Percentiles rank a stretch among this genome's conserved stretches.
These are phyloP conservation scores for Ceratopteris richardii DNA, from an alignment of 75 land plant genomes.

Conservation along the genomic window DNA sequence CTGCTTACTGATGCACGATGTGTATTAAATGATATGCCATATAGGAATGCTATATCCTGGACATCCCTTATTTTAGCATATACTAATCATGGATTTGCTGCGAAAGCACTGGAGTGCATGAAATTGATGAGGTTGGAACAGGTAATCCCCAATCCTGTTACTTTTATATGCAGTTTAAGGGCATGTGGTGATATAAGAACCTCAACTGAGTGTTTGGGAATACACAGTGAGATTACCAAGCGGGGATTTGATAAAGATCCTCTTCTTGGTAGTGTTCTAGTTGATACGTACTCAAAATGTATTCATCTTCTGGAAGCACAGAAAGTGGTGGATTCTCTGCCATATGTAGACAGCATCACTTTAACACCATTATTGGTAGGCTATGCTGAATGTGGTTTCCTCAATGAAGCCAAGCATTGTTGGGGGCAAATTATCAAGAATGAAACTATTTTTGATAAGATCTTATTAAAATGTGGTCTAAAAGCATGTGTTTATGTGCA, in stretches of 20 bases:
- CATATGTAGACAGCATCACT: slow-evolving; percentile 16
- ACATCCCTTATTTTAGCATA: slow-evolving; percentile 14
- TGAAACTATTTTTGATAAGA: slow-evolving; percentile 14
- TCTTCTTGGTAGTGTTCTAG: slow-evolving; percentile 28
- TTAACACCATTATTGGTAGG: slow-evolving; percentile 40
- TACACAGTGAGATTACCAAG: slow-evolving; percentile 31
- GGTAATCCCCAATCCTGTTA: slow-evolving; percentile 12
- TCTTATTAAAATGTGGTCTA: slow-evolving; percentile 23
- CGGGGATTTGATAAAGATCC: slow-evolving; percentile 31
- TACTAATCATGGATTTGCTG: slow-evolving; percentile 6
- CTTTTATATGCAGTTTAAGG: slow-evolving; percentile 15
- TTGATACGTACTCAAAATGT: slow-evolving; percentile 41
- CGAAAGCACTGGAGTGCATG: slow-evolving; percentile 12
- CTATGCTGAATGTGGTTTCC: slow-evolving; percentile 18
- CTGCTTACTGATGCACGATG: slow-evolving; percentile 10
- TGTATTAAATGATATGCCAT: slow-evolving; percentile 9
- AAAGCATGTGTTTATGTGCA: slow-evolving; percentile 35
- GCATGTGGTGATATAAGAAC: slow-evolving; percentile 26
- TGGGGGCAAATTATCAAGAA: slow-evolving; percentile 16
- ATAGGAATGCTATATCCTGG: slow-evolving; percentile 15
- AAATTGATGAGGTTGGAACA: slow-evolving; percentile 7
- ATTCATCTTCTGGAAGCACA: slow-evolving; percentile 14
- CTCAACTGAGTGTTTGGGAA: slow-evolving; percentile 10
- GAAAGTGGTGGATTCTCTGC: slow-evolving; percentile 19
- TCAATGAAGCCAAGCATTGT: slow-evolving; percentile 3